phyloP scores from a whole-genome alignment of 2,329 filamentous ascomycete species.

The Apiospora marii region DNA sequence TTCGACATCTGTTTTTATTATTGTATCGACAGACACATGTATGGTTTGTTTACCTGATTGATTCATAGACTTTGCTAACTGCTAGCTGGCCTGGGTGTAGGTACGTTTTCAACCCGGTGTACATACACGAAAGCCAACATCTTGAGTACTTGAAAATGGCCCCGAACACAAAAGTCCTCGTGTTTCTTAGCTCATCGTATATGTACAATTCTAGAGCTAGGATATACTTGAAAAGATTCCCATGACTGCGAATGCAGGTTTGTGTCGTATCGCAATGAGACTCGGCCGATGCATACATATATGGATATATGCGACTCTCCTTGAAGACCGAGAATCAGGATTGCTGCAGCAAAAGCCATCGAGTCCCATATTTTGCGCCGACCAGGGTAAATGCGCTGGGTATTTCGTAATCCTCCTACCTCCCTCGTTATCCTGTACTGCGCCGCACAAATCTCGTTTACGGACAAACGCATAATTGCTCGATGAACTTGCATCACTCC shows the following conservation, averaged over 20 bases:
- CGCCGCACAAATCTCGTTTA: neutral
- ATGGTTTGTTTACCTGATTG: neutral
- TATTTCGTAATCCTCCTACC: neutral
- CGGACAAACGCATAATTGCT: neutral
- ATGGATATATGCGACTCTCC: neutral
- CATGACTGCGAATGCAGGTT: neutral
- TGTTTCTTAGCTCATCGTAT: conserved; percentile 4
- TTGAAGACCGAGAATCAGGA: neutral
- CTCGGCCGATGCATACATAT: neutral
- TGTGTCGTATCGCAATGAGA: conserved; percentile 7
- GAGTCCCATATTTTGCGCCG: neutral
- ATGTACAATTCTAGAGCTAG: neutral
- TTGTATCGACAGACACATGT: neutral
- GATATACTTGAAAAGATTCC: neutral
- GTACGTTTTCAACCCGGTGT: neutral
- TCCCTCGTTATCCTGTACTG: neutral
- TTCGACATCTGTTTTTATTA: neutral
- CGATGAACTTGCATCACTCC: neutral
- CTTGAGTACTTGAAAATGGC: neutral
- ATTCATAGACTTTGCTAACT: neutral
- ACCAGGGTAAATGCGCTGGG: neutral
- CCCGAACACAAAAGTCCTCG: neutral
- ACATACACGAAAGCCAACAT: neutral
- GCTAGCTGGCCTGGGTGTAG: neutral
- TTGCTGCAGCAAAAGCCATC: conserved; percentile 9